Evolutionary conservation across 2,329 filamentous ascomycete genomes (phyloP).

Genomic region (Exophiala oligosperma): DNA sequence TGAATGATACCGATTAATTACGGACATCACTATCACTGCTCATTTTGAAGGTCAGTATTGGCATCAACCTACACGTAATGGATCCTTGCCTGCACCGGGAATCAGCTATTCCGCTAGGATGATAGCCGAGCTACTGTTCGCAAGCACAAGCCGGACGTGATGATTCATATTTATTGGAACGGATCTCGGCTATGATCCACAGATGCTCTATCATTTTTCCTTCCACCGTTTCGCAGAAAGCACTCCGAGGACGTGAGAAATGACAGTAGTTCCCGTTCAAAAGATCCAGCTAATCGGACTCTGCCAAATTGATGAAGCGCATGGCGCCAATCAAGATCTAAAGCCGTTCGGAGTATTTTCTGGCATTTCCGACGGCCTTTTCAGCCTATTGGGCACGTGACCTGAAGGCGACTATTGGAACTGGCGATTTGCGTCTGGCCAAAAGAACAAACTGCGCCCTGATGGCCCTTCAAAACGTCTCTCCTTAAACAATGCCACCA

Average conservation of each 20-base stretch:
- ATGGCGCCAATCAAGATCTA: too few species aligned
- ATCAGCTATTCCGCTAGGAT: too few species aligned
- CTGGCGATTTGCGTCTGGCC: neutral
- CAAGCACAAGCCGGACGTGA: too few species aligned
- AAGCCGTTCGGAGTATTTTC: neutral
- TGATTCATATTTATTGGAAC: too few species aligned
- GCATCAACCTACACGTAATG: neutral
- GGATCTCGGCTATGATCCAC: too few species aligned
- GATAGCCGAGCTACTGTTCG: too few species aligned
- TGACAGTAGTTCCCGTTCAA: too few species aligned
- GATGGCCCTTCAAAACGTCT: neutral
- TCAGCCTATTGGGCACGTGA: neutral
- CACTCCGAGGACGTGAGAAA: too few species aligned
- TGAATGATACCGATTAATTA: slow-evolving; percentile 33
- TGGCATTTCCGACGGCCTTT: neutral
- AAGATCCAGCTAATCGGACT: too few species aligned
- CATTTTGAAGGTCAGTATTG: neutral
- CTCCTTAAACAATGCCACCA: slow-evolving; percentile 5
- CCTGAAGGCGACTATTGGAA: neutral
- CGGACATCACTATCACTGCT: neutral
- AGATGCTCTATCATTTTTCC: neutral
- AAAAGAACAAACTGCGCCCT: neutral
- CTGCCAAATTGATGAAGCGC: too few species aligned
- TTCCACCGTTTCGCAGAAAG: too few species aligned
- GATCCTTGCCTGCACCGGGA: too few species aligned